Conservation (phyloP, 2,329 filamentous ascomycete genomes). For the Dryadomyces sulphureus region DNA sequence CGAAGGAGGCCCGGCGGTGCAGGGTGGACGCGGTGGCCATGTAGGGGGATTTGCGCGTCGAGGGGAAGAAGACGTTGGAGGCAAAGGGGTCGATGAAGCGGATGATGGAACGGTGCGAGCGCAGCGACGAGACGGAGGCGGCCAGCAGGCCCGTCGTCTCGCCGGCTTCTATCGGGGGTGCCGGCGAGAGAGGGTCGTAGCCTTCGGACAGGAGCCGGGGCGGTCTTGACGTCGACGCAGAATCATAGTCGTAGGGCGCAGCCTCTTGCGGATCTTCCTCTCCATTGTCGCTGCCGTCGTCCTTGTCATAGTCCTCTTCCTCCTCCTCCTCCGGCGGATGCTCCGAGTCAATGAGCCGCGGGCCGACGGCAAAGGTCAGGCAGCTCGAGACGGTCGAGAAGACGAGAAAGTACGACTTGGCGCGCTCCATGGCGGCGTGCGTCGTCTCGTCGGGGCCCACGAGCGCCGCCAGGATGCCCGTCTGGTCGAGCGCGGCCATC, state of each 20-base stretch:
- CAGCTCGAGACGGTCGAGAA: constrained; percentile 49
- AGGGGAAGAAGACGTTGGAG: constrained; percentile 17
- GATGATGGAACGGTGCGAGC: constrained; percentile 1
- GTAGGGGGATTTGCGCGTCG: constrained; percentile 8
- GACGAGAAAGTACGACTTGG: constrained; percentile 51
- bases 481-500: constrained; percentile 26
- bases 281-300: constrained; percentile 2
- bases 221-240: neutral
- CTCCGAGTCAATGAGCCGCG: constrained; percentile 36
- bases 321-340: constrained; percentile 20
- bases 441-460: constrained; percentile 25
- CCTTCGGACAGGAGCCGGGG: neutral
- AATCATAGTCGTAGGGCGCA: neutral
- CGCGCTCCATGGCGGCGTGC: constrained; percentile 35
- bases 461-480: constrained; percentile 39
- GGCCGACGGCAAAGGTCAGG: constrained; percentile 49
- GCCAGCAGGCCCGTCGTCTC: constrained; percentile 36
- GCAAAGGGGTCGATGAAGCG: constrained; percentile 10
- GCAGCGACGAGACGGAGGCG: neutral
- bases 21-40: neutral
- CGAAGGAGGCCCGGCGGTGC: constrained; percentile 14
- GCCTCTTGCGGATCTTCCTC: neutral
- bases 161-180: constrained; percentile 14
- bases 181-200: constrained; percentile 5
- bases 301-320: constrained; percentile 10